A percentile compares a stretch with the other conserved stretches of the same genome.
phyloP scores from a whole-genome alignment of 169 alveolate species.

The Miamiensis avidus region DNA sequence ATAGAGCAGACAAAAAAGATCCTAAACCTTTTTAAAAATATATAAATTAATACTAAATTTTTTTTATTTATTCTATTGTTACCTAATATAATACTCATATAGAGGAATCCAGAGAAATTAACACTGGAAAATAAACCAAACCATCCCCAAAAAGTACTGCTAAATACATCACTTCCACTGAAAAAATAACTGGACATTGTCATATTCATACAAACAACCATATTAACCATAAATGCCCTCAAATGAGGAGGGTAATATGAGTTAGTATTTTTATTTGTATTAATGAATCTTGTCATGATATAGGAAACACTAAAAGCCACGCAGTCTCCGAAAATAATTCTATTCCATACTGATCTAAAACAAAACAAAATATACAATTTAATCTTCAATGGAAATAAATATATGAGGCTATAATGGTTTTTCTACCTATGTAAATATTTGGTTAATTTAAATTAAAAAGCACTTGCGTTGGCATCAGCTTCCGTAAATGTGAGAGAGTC shows the following conservation, averaged over 20 bases:
- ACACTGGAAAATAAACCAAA: conserved; percentile 40
- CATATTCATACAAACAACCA: conserved; percentile 30
- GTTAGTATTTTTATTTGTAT: conserved; percentile 10
- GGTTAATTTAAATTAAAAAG: background rate
- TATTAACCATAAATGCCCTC: background rate
- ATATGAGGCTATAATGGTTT: no score
- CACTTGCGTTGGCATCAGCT: background rate
- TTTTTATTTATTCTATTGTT: conserved; percentile 26
- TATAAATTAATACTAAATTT: conserved; percentile 2
- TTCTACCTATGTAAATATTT: conserved; percentile 1
- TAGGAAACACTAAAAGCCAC: conserved; percentile 12
- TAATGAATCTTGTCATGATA: conserved; percentile 7
- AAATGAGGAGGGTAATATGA: conserved; percentile 32
- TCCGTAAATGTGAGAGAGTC: background rate
- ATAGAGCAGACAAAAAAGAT: conserved; percentile 25
- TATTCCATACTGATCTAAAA: conserved; percentile 11
- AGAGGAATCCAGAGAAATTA: conserved; percentile 27
- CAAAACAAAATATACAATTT: no score
- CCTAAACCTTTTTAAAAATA: conserved; percentile 27
- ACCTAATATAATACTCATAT: conserved; percentile 33
- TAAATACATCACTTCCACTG: conserved; percentile 21
- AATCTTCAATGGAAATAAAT: no score
- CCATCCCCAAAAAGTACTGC: conserved; percentile 41
- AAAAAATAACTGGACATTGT: conserved; percentile 28
- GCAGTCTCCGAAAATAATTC: conserved; percentile 36